Conservation (phyloP, 768 basidiomycete genomes). For the Neoboletus subvelutipes region DNA sequence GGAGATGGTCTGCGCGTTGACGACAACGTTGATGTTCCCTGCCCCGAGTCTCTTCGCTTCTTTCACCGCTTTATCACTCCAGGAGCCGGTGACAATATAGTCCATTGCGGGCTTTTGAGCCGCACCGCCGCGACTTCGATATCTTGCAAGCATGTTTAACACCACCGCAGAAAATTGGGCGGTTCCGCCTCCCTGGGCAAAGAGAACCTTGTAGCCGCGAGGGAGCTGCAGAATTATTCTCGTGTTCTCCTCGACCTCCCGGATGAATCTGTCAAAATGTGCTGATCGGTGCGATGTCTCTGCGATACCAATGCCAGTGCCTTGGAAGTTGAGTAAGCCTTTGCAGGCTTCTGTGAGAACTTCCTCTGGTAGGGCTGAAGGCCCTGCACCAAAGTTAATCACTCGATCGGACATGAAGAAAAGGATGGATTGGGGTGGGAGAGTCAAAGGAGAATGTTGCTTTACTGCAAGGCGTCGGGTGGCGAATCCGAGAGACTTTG, state of each 20-base stretch:
- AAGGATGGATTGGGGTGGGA: background rate
- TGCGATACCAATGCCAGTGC: slow-evolving; percentile 92
- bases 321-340: slow-evolving; percentile 87
- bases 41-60: slow-evolving; percentile 75
- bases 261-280: slow-evolving; percentile 75
- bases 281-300: slow-evolving; percentile 96
- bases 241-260: slow-evolving; percentile 60
- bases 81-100: slow-evolving; percentile 91
- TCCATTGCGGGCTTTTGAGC: slow-evolving; percentile 65
- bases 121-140: slow-evolving; percentile 66
- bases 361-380: slow-evolving; percentile 84
- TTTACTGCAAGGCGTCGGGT: background rate
- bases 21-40: slow-evolving; percentile 64
- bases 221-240: slow-evolving; percentile 81
- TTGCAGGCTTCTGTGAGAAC: slow-evolving; percentile 81
- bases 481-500: background rate
- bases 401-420: slow-evolving; percentile 42
- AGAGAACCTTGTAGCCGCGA: slow-evolving; percentile 79
- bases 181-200: slow-evolving; percentile 93
- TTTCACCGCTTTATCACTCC: slow-evolving; percentile 83
- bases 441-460: no score
- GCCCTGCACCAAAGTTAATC: slow-evolving; percentile 93
- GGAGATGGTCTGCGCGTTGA: slow-evolving; percentile 63
- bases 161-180: slow-evolving; percentile 91
- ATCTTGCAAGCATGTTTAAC: slow-evolving; percentile 85